Evolutionary conservation across 768 basidiomycete genomes (phyloP), one percentile per base, ranked within the genome.

Genomic region (Botryobasidium botryosum): DNA sequence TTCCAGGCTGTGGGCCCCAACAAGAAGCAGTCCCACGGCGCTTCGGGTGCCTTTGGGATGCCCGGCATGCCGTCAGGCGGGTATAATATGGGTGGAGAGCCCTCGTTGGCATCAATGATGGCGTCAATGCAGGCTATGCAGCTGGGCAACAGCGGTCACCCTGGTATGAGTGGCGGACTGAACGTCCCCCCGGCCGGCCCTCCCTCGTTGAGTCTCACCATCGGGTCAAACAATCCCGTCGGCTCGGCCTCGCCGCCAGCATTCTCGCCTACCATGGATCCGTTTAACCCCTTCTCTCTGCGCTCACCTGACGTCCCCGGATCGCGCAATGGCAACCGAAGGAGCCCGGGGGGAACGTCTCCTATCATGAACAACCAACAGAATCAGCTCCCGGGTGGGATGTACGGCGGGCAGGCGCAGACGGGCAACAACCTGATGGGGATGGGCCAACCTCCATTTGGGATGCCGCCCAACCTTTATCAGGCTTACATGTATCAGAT

Each of bases 61-160:
- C 13, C 32, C 17, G 15, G 27, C 12, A 20, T 25, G 8, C 26
- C 26, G 26, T 21, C 15, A 33, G 41, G 41, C 10, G 41, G 41
- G 10, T 32, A 32, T 32, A 36, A 21, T 15, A 35, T 35, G 21
- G 15, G 15, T n/a, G 13, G 27, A 33, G 41, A 25, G 59, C 79
- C 81, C 15, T 50, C 37, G 6, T 62, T 88, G 43, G 84, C 84
- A 40, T 85, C 83, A 10, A 87, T 88, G 82, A 87, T 88, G 83
- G 85, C 84, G 26, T 79, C 85, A 15, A 63, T 87, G 51, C 85
- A 86, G 61, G 84, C 46, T 1, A 25, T 50, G 27, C 48, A 50
- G 35, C 17, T 31, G 8, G 40, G 29, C 3, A 26, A 32, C 6
- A 35, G 29, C 2, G 21, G 28, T 17, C 39, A 47, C 20, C 18